Evolutionary conservation across 192 early-diverging fungal species (phyloP).

Genomic region (Gaertneriomyces sp.): DNA sequence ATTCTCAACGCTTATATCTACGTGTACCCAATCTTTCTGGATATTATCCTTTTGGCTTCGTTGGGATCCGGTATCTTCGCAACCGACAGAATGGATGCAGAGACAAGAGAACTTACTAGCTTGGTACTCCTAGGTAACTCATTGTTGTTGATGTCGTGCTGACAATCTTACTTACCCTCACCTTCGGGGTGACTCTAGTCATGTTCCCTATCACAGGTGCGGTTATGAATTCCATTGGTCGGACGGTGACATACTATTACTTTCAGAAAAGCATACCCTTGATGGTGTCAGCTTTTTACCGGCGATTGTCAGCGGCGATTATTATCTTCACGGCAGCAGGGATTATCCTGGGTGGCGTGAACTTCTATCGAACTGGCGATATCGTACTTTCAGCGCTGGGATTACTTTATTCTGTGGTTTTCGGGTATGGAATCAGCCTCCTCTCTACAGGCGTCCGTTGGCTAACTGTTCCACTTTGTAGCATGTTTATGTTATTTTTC

Average conservation of each 20-base stretch:
- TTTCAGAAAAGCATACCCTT: constrained; percentile 43
- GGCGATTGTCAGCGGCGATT: constrained; percentile 31
- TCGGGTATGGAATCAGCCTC: constrained; percentile 17
- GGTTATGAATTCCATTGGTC: constrained; percentile 42
- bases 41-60: constrained; percentile 30
- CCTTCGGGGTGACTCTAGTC: constrained; percentile 10
- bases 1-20: constrained; percentile 43
- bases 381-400: constrained; percentile 4
- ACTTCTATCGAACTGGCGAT: constrained; percentile 5
- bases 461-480: constrained; percentile 18
- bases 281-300: constrained; percentile 36
- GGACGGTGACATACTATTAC: constrained; percentile 43
- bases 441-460: not conserved
- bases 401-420: constrained; percentile 20
- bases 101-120: constrained; percentile 11
- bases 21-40: constrained; percentile 44
- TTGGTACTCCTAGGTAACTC: constrained; percentile 21
- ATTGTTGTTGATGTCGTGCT: not conserved
- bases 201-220: constrained; percentile 39
- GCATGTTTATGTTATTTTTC: constrained; percentile 37
- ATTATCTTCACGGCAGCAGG: constrained; percentile 21
- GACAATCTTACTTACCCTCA: not conserved
- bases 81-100: constrained; percentile 20
- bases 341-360: constrained; percentile 18
- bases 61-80: constrained; percentile 33